A percentile compares a stretch with the other conserved stretches of the same genome.
Evolutionary conservation across 345 rosid species (phyloP).

Genomic region (Triadica sebifera): DNA sequence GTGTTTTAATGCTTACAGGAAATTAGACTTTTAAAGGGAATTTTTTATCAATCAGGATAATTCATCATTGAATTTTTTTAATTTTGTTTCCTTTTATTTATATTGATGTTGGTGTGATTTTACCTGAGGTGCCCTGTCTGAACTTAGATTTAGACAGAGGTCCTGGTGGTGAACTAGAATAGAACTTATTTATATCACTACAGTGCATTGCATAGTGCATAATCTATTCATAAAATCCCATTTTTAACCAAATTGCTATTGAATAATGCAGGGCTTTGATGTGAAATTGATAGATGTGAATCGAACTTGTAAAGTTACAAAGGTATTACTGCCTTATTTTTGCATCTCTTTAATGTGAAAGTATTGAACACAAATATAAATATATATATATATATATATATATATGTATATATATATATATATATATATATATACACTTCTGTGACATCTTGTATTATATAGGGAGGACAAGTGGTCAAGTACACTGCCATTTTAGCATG

Average conservation of each 20-base stretch:
- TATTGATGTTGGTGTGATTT: background rate
- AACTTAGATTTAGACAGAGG: background rate
- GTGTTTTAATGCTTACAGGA: background rate
- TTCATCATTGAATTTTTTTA: no score
- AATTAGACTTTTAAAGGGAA: background rate
- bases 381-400: no score
- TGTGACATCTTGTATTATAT: constrained; percentile 11
- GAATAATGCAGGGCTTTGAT: constrained; percentile 80
- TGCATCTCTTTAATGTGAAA: constrained; percentile 9
- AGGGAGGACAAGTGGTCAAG: constrained; percentile 80
- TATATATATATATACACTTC: constrained; percentile 15
- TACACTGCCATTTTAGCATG: constrained; percentile 85
- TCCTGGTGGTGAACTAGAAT: background rate
- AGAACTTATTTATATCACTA: background rate
- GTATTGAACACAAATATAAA: constrained; percentile 2
- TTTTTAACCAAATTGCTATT: constrained; percentile 1
- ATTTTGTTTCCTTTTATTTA: background rate
- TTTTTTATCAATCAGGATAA: background rate
- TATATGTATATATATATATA: no score
- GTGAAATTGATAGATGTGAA: constrained; percentile 77
- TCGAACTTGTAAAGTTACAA: constrained; percentile 86
- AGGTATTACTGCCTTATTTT: constrained; percentile 45
- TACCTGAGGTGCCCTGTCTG: background rate
- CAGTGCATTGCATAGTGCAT: background rate
- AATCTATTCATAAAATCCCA: background rate